Evolutionary conservation across 176 grass and related monocot genomes (phyloP), one percentile per base, ranked within the genome.

Genomic region (Dendrocalamus sinicus): DNA sequence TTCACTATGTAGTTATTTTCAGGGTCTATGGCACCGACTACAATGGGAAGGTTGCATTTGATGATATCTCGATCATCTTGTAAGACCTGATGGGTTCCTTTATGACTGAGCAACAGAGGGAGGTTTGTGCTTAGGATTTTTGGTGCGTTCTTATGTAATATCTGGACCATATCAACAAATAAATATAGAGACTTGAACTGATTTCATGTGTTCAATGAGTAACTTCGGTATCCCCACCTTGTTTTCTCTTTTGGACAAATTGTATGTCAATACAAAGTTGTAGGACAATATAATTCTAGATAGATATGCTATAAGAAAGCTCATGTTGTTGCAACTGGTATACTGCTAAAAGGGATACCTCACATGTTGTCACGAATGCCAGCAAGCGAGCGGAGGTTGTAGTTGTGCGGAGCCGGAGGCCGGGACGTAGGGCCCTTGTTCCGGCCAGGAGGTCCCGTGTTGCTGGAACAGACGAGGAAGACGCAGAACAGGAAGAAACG

Each of bases 81-180:
- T 77, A 91, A 30, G 89, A 98, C 72, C 79, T 92, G 71, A 85
- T 89, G 4, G 95, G 93, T 63, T 89, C 95, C 5, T 98, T 95
- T 79, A 95, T 98, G 87, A 93, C 90, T 40, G 93, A 98, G 79
- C 85, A 95, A 67, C 93, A 98, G 78, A 95, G 95, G 75, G 91
- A 95, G 93, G 93, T 95, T 84, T 86, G 85, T 81, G 16, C 61
- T 41, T 40, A 51, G 51, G 70, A 86, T 79, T 78, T 78, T 9
- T 88, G 23, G 22, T 40, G 16, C 30, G 2, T 53, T 58, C 35
- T 30, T 85, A 1, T 77, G 26, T 83, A 66, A 55, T 12, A 1
- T 50, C 2, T 68, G 8, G 23, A 59, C 60, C 44, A 13, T 46
- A 1, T 23, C 11, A n/a, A 26, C 78, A 76, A 70, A 73, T 66